Base-by-base conservation (phyloP, 2,329 filamentous ascomycete species). In the Byssothecium circinans region DNA sequence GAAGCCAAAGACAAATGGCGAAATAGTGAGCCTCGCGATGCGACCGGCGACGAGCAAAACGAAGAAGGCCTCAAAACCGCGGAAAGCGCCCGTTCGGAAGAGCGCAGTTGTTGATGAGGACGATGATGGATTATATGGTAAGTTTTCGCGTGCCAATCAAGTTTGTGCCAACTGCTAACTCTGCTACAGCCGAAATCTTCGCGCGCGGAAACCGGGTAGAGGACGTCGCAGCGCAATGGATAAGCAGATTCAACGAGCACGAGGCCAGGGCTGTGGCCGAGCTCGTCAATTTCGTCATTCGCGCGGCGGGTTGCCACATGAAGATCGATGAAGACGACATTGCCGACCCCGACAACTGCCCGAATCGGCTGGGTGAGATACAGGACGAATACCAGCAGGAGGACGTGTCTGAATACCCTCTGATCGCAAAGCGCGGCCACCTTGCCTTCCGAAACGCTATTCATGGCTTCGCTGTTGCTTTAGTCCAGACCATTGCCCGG, bases 331-430 rank as follows among this genome's bases (percentile, higher is more conserved):
- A 83, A 32, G 85, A 94, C 65, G 91, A 97, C 67, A 89, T 96
- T 54, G 84, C 86, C 56, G 92, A 99, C 67, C 84, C 90, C 7
- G 94, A 99, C 67, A 91, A 94, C 64, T 89, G 87, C 39, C 83
- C 88, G 15, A 85, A 84, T 63, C 85, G 85, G 64, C 76, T 99
- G 37, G 78, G 81, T 18, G 91, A 97, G 61, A 78, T 99, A n/a
- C 89, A 96, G 70, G 86, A 88, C 52, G 84, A 91, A 52, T 95
- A 91, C 66, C 87, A 94, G 70, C 84, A 86, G 77, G 81, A 87
- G 79, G 84, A 88, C 67, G 86, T 92, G 41, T 87, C 88, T 25
- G 94, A 97, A 40, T 99, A 99, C 64, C 94, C 94, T 32, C 81
- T 99, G 36, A 88, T 95, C 49, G 88, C 90, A 14, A 91, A 86